These are phyloP conservation scores for Candida pseudoviswanathii DNA, from an alignment of 1,139 yeast species.

Conservation along the genomic window DNA sequence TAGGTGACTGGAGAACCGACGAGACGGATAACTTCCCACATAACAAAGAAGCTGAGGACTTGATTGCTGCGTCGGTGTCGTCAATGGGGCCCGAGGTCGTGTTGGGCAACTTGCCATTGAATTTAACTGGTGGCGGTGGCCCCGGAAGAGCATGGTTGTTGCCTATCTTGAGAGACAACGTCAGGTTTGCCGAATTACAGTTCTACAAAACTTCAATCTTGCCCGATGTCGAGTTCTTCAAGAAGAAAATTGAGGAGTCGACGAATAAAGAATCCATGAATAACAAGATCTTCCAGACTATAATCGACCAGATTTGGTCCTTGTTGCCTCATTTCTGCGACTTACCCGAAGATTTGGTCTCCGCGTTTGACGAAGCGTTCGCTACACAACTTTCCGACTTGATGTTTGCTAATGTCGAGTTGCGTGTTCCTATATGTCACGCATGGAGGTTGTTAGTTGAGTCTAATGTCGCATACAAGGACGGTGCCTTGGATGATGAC, in stretches of 20 bases:
- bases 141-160: slow-evolving; percentile 94
- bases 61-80: slow-evolving; percentile 75
- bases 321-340: slow-evolving; percentile 88
- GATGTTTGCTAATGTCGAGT: slow-evolving; percentile 71
- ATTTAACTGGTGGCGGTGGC: slow-evolving; percentile 47
- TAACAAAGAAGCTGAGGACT: slow-evolving; percentile 77
- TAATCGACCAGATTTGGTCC: slow-evolving; percentile 91
- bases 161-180: slow-evolving; percentile 89
- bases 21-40: slow-evolving; percentile 72
- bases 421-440: slow-evolving; percentile 80
- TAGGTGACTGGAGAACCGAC: slow-evolving; percentile 85
- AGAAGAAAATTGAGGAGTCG: slow-evolving; percentile 44
- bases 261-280: slow-evolving; percentile 60
- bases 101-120: slow-evolving; percentile 73
- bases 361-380: slow-evolving; percentile 69
- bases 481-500: slow-evolving; percentile 62
- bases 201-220: slow-evolving; percentile 64
- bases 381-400: slow-evolving; percentile 77
- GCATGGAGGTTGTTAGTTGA: slow-evolving; percentile 78
- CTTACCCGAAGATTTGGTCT: slow-evolving; percentile 71
- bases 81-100: slow-evolving; percentile 88
- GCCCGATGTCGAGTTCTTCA: slow-evolving; percentile 68
- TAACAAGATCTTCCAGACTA: slow-evolving; percentile 75
- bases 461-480: slow-evolving; percentile 65
- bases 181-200: slow-evolving; percentile 66